A percentile compares a stretch with the other conserved stretches of the same genome.
Conservation (phyloP, 2,329 filamentous ascomycete genomes). For the Amauroascus niger region DNA sequence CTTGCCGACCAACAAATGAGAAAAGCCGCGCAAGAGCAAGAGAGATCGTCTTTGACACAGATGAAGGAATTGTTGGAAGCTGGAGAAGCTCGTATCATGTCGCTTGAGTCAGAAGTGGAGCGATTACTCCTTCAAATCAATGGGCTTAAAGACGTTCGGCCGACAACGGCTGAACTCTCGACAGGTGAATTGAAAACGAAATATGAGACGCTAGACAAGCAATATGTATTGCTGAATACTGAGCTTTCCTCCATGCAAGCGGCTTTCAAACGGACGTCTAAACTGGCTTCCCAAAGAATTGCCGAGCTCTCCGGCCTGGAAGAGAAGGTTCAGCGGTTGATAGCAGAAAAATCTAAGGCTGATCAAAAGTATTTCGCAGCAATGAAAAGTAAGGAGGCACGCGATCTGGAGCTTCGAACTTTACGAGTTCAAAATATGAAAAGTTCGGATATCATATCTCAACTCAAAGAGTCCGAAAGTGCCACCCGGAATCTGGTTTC, state of each 20-base stretch:
- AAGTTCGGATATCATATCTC: constrained; percentile 84
- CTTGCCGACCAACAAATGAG: constrained; percentile 70
- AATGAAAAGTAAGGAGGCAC: constrained; percentile 83
- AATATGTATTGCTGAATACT: constrained; percentile 73
- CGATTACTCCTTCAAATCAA: constrained; percentile 53
- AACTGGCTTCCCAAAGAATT: constrained; percentile 76
- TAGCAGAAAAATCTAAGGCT: constrained; percentile 86
- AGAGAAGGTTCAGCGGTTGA: constrained; percentile 63
- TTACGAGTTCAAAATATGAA: constrained; percentile 76
- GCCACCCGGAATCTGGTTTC: constrained; percentile 64
- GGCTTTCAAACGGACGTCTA: constrained; percentile 82
- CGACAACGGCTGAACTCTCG: constrained; percentile 50
- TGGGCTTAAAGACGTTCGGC: constrained; percentile 35
- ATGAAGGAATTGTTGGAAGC: constrained; percentile 71
- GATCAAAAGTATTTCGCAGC: constrained; percentile 97
- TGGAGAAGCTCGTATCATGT: constrained; percentile 67
- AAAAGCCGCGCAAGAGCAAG: constrained; percentile 69
- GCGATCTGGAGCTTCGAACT: constrained; percentile 68
- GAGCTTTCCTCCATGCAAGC: constrained; percentile 83
- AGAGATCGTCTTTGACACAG: constrained; percentile 58
- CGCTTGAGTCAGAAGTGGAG: constrained; percentile 73
- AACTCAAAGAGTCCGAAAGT: constrained; percentile 81
- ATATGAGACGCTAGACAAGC: constrained; percentile 63
- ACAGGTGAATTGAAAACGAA: constrained; percentile 63
- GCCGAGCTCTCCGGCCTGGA: constrained; percentile 65